Conservation (phyloP, 2,329 filamentous ascomycete species). For the Mycogone perniciosa region DNA sequence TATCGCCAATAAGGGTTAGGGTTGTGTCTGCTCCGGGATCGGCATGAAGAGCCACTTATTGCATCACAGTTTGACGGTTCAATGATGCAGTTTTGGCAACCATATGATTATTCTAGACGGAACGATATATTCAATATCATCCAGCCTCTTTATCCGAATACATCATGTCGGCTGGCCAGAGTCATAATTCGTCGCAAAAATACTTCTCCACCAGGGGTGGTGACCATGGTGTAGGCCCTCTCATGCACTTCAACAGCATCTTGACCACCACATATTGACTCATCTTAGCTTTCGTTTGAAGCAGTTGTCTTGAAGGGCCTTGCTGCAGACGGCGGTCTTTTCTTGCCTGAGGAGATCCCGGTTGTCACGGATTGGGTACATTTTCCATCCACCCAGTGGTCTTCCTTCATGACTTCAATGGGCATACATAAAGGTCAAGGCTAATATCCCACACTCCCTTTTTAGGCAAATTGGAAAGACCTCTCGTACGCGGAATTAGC, state of each 20-base stretch:
- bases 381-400: background rate
- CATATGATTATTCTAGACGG: no score
- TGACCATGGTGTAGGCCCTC: constrained; percentile 20
- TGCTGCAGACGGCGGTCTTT: constrained; percentile 79
- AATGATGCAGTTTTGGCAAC: no score
- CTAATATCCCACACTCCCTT: background rate
- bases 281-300: constrained; percentile 74
- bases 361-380: constrained; percentile 15
- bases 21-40: no score
- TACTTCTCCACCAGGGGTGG: constrained; percentile 23
- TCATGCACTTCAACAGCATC: background rate
- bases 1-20: no score
- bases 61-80: no score
- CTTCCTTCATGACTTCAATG: no score
- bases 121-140: no score
- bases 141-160: no score
- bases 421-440: background rate
- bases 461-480: constrained; percentile 58
- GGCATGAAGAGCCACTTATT: no score
- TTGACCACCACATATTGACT: background rate
- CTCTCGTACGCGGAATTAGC: constrained; percentile 77
- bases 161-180: constrained; percentile 7
- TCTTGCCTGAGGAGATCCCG: constrained; percentile 80
- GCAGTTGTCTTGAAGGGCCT: constrained; percentile 86
- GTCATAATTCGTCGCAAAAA: constrained; percentile 21